Evolutionary conservation across 495 filamentous ascomycete species (phyloP).

Genomic region (Penicillium simplicissimum): DNA sequence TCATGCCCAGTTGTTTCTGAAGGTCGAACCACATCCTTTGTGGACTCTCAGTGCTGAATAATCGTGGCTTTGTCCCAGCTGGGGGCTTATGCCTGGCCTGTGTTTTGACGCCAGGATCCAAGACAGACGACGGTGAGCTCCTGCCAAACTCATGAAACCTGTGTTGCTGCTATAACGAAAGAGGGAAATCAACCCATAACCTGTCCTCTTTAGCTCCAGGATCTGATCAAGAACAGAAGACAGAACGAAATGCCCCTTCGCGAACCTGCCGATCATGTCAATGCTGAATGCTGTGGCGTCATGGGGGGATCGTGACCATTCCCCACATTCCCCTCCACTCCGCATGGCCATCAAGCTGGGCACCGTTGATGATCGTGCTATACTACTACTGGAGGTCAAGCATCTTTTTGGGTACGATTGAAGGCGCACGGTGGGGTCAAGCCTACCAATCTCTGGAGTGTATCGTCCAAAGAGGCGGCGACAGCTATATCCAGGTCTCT

Average conservation of each 20-base stretch:
- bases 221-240: not conserved
- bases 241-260: not conserved
- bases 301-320: not conserved
- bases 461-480: not conserved
- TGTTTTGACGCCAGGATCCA: not conserved
- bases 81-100: not conserved
- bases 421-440: not conserved
- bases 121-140: not conserved
- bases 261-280: not conserved
- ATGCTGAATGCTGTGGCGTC: constrained; percentile 4
- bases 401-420: no score
- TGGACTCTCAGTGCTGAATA: not conserved
- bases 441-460: constrained; percentile 8
- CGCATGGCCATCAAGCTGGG: not conserved
- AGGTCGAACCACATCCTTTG: constrained; percentile 30
- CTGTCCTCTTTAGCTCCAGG: not conserved
- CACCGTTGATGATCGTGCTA: not conserved
- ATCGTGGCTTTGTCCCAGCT: not conserved
- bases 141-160: not conserved
- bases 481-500: not conserved
- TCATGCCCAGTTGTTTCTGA: constrained; percentile 23
- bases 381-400: not conserved
- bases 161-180: not conserved
- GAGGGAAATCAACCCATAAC: not conserved
- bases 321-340: constrained; percentile 4